Evolutionary conservation across 345 rosid species (phyloP).

Genomic region (Pugionium dolabratum): DNA sequence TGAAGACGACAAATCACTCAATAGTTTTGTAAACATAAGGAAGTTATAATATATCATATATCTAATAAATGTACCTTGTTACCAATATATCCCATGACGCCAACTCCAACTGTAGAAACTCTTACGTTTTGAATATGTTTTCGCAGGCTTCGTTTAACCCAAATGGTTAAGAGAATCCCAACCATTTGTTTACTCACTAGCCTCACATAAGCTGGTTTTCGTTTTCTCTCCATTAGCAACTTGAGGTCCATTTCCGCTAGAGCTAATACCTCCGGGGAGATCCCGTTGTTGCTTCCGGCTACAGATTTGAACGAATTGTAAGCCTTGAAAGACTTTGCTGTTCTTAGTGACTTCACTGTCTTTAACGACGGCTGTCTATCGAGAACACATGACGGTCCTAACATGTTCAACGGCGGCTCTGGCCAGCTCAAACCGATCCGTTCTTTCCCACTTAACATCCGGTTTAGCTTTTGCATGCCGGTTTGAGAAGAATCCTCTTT

Average conservation of each 20-base stretch:
- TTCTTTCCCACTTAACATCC: slow-evolving; percentile 70
- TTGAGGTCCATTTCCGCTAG: slow-evolving; percentile 70
- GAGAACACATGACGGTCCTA: slow-evolving; percentile 55
- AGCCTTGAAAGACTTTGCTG: slow-evolving; percentile 57
- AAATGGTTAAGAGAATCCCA: slow-evolving; percentile 76
- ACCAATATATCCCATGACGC: slow-evolving; percentile 95
- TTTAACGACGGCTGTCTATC: slow-evolving; percentile 66
- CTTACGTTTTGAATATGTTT: slow-evolving; percentile 76
- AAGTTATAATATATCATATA: too few relatives aligned
- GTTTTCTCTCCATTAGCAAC: slow-evolving; percentile 66
- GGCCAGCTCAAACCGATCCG: slow-evolving; percentile 89
- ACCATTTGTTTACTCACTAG: slow-evolving; percentile 97
- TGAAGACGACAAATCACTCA: slow-evolving; percentile 32
- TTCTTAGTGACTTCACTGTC: slow-evolving; percentile 52
- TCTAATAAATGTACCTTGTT: slow-evolving; percentile 61
- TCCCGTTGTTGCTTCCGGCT: slow-evolving; percentile 43
- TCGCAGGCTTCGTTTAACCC: slow-evolving; percentile 87
- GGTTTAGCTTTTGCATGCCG: slow-evolving; percentile 44
- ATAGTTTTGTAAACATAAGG: too few relatives aligned
- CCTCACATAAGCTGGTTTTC: slow-evolving; percentile 72
- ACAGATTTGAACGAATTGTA: slow-evolving; percentile 64
- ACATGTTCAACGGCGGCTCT: slow-evolving; percentile 70
- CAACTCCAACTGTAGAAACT: slow-evolving; percentile 93
- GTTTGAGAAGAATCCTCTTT: slow-evolving; percentile 27
- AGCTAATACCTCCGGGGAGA: slow-evolving; percentile 46